Base-by-base conservation (phyloP, 1,284 basidiomycete genomes). In the Omphalotus olearius region DNA sequence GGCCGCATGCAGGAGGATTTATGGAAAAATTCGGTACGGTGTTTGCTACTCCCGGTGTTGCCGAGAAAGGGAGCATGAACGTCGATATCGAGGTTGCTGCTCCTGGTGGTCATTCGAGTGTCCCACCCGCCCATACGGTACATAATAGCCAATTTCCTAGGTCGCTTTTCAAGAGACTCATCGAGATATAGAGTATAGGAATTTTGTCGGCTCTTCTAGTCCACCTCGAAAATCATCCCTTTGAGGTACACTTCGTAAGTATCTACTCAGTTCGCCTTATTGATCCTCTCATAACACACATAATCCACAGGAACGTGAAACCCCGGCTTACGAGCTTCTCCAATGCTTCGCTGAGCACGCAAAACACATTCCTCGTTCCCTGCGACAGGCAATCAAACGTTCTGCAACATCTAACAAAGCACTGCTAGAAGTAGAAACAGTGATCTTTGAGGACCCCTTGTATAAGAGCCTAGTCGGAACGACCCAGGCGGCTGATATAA, bases 1-100 rank as follows among this genome's bases (percentile, higher is more conserved):
- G 17, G 17, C n/a, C n/a, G 20, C 7, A 25, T 16, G 6, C 38
- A 75, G 74, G 64, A 40, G 67, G 71, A 53, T 72, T 70, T 50
- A 47, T 51, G 3, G 64, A 74, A 46, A 55, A 62, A 39, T 69
- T 62, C 48, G 73, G 74, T 3, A 62, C 71, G 25, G 60, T 70
- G 20, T 69, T 82, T 55, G 80, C 81, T 0, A 60, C 69, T 0
- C 84, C 83, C 16, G 78, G 74, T 4, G 76, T 84, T 16, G 79
- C 75, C 0, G 86, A 89, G 68, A 89, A 88, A 62, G 87, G 86
- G 7, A 78, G 76, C 55, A 55, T 82, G 23, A 76, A 86, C 57
- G 76, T 80, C 40, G 68, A 71, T 30, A 66, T 87, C 13, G 68
- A 74, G 45, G 74, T 86, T 17, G 65, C 74, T 23, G 72, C 82